A percentile compares a stretch with the other conserved stretches of the same genome.
Evolutionary conservation across 1,139 yeast genomes (phyloP).

Genomic region (Torulaspora globosa): DNA sequence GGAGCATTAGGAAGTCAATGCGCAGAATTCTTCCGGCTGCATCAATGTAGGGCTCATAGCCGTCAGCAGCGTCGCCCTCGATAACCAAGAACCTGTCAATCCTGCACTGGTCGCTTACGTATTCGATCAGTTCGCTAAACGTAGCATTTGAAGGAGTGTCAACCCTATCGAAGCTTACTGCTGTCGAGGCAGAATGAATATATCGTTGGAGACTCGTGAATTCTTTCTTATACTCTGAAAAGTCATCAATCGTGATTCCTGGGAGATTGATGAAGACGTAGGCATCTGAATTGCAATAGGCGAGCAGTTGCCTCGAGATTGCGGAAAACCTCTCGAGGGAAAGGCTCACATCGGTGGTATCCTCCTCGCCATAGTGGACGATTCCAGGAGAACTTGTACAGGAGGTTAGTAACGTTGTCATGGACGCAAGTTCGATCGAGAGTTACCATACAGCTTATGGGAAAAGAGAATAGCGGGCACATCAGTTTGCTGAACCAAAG

Average conservation of each 20-base stretch:
- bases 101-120: slow-evolving; percentile 23
- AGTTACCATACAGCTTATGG: slow-evolving; percentile 24
- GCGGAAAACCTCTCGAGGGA: slow-evolving; percentile 43
- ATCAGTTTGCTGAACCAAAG: slow-evolving; percentile 12
- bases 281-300: slow-evolving; percentile 65
- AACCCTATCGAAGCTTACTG: slow-evolving; percentile 41
- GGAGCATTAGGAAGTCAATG: slow-evolving; percentile 50
- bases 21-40: slow-evolving; percentile 55
- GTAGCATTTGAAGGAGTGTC: slow-evolving; percentile 40
- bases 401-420: neutral
- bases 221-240: slow-evolving; percentile 42
- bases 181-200: slow-evolving; percentile 57
- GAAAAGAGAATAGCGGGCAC: slow-evolving; percentile 34
- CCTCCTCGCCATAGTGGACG: slow-evolving; percentile 19
- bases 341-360: slow-evolving; percentile 15
- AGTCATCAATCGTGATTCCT: slow-evolving; percentile 58
- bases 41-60: slow-evolving; percentile 49
- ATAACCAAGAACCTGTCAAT: slow-evolving; percentile 23
- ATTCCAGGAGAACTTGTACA: slow-evolving; percentile 27
- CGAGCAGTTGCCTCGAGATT: slow-evolving; percentile 48
- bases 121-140: slow-evolving; percentile 26
- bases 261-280: slow-evolving; percentile 68
- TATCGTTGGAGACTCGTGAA: slow-evolving; percentile 57
- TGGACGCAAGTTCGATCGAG: neutral
- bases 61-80: slow-evolving; percentile 23